Conservation (phyloP, 768 basidiomycete genomes). For the Lactifluus volemus region DNA sequence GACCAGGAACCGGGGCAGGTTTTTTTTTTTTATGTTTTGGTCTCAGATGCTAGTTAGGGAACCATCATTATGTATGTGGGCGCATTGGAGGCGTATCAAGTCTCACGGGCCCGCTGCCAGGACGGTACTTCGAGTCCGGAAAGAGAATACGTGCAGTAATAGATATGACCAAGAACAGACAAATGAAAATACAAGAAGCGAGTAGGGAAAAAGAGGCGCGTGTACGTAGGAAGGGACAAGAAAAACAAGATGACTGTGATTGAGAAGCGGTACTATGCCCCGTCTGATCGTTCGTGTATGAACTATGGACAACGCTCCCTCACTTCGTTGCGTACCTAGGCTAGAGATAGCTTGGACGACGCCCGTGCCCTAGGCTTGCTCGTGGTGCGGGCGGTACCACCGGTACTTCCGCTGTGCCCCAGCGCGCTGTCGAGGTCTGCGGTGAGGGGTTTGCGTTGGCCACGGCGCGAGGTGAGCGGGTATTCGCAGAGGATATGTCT, state of each 20-base stretch:
- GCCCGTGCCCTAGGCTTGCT: conserved; percentile 10
- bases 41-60: not conserved
- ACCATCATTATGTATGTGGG: not conserved
- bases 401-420: not conserved
- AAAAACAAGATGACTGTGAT: not conserved
- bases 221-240: no score
- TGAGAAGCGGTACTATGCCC: not conserved
- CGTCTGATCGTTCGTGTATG: not conserved
- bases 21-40: not conserved
- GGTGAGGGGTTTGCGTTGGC: conserved; percentile 17
- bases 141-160: not conserved
- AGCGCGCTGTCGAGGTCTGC: not conserved
- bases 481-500: conserved; percentile 16
- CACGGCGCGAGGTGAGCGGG: conserved; percentile 22
- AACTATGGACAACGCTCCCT: not conserved
- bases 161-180: no score
- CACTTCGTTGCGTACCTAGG: not conserved
- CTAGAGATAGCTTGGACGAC: not conserved
- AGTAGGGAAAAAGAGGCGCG: no score
- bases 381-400: conserved; percentile 10
- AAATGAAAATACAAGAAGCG: no score
- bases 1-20: not conserved
- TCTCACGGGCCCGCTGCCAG: not conserved
- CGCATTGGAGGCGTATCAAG: not conserved
- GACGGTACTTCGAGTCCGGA: not conserved